Conservation (phyloP, 2,329 filamentous ascomycete species). For the Aspergillus sp. region DNA sequence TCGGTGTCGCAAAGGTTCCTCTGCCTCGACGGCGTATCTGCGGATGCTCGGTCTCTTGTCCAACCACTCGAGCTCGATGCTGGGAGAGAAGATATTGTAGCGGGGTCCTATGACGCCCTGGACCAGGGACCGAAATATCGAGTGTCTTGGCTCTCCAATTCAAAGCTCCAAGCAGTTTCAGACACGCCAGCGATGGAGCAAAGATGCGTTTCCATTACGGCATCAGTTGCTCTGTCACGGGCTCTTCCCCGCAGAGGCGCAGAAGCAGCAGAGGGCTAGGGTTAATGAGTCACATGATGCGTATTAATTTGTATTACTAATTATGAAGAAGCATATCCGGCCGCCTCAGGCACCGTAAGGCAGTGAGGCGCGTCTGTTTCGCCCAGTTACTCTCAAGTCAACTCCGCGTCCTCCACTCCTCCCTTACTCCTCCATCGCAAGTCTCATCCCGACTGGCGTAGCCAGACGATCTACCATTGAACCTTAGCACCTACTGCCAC, state of each 20-base stretch:
- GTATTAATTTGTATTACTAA: background rate
- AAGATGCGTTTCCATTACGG: constrained; percentile 22
- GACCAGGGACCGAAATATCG: constrained; percentile 9
- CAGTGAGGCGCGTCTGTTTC: constrained; percentile 22
- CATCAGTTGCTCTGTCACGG: constrained; percentile 10
- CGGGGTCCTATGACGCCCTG: constrained; percentile 16
- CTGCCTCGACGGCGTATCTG: background rate
- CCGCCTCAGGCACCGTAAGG: constrained; percentile 17
- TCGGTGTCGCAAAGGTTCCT: constrained; percentile 5
- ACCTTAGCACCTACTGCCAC: background rate
- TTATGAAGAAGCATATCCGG: background rate
- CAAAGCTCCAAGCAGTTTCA: background rate
- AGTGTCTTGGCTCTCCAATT: constrained; percentile 15
- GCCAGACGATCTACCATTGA: constrained; percentile 1
- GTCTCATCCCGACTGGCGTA: constrained; percentile 6
- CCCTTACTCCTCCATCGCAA: constrained; percentile 3
- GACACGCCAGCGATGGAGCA: constrained; percentile 13
- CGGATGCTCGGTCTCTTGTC: background rate
- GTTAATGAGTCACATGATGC: background rate
- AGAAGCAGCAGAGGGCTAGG: constrained; percentile 6
- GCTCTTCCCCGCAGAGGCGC: constrained; percentile 1
- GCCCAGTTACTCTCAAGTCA: constrained; percentile 9
- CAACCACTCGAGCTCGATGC: background rate
- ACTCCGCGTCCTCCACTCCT: constrained; percentile 10
- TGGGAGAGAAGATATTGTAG: constrained; percentile 7